These are phyloP conservation scores for Diaporthe eres DNA, from an alignment of 2,329 filamentous ascomycete species.

Conservation along the genomic window DNA sequence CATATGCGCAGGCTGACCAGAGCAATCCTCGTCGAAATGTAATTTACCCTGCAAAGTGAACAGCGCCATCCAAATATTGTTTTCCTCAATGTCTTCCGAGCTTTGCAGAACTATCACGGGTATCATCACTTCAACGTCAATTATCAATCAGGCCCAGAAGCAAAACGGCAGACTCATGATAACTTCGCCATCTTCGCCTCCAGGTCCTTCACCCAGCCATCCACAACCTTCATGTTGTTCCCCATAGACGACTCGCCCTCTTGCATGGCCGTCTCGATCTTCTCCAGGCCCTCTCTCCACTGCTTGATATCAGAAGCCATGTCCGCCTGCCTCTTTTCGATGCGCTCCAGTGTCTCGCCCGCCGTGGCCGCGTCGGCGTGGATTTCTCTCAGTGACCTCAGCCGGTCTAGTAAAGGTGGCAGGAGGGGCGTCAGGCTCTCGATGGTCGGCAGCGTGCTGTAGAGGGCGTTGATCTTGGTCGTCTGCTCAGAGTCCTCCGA, in stretches of 20 bases:
- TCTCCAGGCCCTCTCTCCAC: slow-evolving; percentile 43
- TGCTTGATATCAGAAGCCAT: slow-evolving; percentile 81
- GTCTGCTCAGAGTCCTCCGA: slow-evolving; percentile 77
- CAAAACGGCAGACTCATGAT: slow-evolving; percentile 50
- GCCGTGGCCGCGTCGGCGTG: slow-evolving; percentile 90
- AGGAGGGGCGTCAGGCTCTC: slow-evolving; percentile 88
- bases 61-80: background rate
- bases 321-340: slow-evolving; percentile 85
- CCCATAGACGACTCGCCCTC: slow-evolving; percentile 79
- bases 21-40: background rate
- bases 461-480: slow-evolving; percentile 91
- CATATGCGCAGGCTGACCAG: no score
- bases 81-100: background rate
- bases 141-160: slow-evolving; percentile 39
- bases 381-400: slow-evolving; percentile 86
- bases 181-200: slow-evolving; percentile 81
- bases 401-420: slow-evolving; percentile 85
- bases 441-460: slow-evolving; percentile 89
- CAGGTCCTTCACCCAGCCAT: slow-evolving; percentile 89
- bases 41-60: background rate
- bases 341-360: slow-evolving; percentile 79
- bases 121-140: slow-evolving; percentile 52
- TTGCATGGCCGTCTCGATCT: slow-evolving; percentile 68
- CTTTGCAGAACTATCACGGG: slow-evolving; percentile 46
- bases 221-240: slow-evolving; percentile 86